Evolutionary conservation across 371 early-diverging fungal genomes (phyloP).

Genomic region (Rhizopus delemar): DNA sequence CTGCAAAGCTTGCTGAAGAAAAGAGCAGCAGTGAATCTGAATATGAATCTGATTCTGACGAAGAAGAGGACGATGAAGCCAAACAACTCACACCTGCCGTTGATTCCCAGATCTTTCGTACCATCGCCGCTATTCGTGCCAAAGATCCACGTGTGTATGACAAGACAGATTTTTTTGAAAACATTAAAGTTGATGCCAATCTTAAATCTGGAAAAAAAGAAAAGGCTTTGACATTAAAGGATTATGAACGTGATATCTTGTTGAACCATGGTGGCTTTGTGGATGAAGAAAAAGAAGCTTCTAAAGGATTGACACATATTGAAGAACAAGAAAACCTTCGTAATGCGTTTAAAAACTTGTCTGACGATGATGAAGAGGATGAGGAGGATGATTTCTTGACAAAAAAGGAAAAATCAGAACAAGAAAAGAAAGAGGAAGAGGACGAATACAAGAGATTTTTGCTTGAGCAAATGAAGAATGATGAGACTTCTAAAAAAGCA

Average conservation of each 20-base stretch:
- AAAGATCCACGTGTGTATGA: conserved; percentile 87
- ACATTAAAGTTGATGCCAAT: conserved; percentile 46
- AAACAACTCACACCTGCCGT: conserved; percentile 84
- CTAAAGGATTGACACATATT: conserved; percentile 59
- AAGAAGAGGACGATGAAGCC: conserved; percentile 88
- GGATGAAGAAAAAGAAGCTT: conserved; percentile 55
- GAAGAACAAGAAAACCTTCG: conserved; percentile 87
- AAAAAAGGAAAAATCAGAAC: conserved; percentile 68
- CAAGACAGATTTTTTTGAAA: conserved; percentile 68
- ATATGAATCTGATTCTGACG: conserved; percentile 27
- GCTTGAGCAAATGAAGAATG: conserved; percentile 71
- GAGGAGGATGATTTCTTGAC: conserved; percentile 73
- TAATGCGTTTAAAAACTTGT: conserved; percentile 64
- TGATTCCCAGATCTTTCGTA: conserved; percentile 90
- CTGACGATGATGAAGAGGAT: conserved; percentile 46
- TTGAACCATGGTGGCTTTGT: conserved; percentile 71
- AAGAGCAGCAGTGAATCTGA: conserved; percentile 5
- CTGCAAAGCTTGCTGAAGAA: conserved; percentile 10
- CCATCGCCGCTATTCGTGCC: conserved; percentile 78
- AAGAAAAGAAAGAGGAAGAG: conserved; percentile 74
- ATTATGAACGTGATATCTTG: conserved; percentile 77
- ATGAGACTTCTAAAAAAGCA: conserved; percentile 51
- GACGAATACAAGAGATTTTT: conserved; percentile 83
- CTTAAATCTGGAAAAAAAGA: conserved; percentile 59
- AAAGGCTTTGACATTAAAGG: conserved; percentile 71